A percentile compares a stretch with the other conserved stretches of the same genome.
Evolutionary conservation across 2,329 filamentous ascomycete species (phyloP).

Genomic region (Pseudogymnoascus sp.): DNA sequence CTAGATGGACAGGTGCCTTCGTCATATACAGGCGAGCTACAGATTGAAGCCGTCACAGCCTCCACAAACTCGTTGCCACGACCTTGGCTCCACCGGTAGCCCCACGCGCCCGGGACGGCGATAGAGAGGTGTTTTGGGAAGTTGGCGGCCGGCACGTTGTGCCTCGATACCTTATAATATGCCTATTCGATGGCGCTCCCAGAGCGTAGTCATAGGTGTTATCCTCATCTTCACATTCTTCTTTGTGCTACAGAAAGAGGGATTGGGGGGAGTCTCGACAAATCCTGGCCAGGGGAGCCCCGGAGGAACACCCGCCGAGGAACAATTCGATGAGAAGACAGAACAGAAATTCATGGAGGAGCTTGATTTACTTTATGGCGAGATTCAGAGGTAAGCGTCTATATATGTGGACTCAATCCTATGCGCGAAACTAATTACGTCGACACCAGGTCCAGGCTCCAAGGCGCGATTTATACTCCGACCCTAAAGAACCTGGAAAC

Average conservation of each 20-base stretch:
- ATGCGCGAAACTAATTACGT: slow-evolving; percentile 11
- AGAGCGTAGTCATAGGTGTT: neutral
- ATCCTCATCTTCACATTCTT: neutral
- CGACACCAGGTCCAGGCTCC: slow-evolving; percentile 34
- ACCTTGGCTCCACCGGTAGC: neutral
- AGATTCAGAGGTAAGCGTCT: slow-evolving; percentile 26
- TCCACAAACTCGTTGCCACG: neutral
- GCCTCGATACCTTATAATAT: neutral
- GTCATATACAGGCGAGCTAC: neutral
- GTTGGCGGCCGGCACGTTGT: neutral
- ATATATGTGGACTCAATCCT: slow-evolving; percentile 16
- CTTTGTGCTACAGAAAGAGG: neutral
- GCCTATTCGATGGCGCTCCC: neutral
- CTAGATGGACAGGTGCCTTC: neutral
- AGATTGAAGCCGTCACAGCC: neutral
- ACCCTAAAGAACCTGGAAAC: slow-evolving; percentile 41
- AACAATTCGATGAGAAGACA: neutral
- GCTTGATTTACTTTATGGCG: slow-evolving; percentile 23
- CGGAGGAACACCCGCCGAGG: neutral
- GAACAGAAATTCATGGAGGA: slow-evolving; percentile 32
- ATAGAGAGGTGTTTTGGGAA: neutral
- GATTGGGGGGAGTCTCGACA: neutral
- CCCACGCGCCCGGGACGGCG: neutral
- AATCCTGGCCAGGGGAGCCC: neutral
- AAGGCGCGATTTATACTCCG: slow-evolving; percentile 49